Base-by-base conservation (phyloP, 2,329 filamentous ascomycete genomes). In the Monosporascus sp. region DNA sequence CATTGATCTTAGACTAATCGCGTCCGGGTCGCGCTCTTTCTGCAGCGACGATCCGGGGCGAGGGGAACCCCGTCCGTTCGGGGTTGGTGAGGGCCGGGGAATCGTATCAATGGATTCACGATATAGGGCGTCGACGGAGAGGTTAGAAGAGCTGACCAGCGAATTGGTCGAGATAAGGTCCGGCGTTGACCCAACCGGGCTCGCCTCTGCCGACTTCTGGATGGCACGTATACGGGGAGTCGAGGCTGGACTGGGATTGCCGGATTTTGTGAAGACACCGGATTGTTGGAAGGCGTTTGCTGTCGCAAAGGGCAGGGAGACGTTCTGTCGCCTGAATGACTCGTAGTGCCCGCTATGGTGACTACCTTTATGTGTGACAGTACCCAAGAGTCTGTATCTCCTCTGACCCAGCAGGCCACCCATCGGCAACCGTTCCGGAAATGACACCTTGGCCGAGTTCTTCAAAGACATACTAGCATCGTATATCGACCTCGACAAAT, bases 331-430 rank as follows among this genome's bases (percentile, higher is more conserved):
- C 37, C 94, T 82, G 70, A 97, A 97, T 1, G 91, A 93, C 70
- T 99, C 94, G 73, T 99, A 99, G 68, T 99, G 94, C 1, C 94
- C 94, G 63, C 91, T 96, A 66, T 96, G 87, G 68, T 99, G 94
- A 57, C 89, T 95, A 38, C 94, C 94, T 65, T 96, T 96, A 68
- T 99, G 94, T 22, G 90, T 96, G 37, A 99, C 91, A 37, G 96
- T 83, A 14, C 88, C 91, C 0, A 96, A 80, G 5, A 99, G 78
- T 63, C 86, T 90, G 72, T 97, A 99, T 66, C 82, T 87, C 58
- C 85, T 88, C 64, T 88, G 85, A 53, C 88, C 81, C 44, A 94
- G 72, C 24, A 97, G 75, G 1, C 91, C 85, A 1, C 94, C 94
- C 3, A 99, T 75, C 0, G 89, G 84, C 2, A 99, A 72, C n/a